Conservation (phyloP, 2,329 filamentous ascomycete genomes). For the Trichothecium sympodiale region DNA sequence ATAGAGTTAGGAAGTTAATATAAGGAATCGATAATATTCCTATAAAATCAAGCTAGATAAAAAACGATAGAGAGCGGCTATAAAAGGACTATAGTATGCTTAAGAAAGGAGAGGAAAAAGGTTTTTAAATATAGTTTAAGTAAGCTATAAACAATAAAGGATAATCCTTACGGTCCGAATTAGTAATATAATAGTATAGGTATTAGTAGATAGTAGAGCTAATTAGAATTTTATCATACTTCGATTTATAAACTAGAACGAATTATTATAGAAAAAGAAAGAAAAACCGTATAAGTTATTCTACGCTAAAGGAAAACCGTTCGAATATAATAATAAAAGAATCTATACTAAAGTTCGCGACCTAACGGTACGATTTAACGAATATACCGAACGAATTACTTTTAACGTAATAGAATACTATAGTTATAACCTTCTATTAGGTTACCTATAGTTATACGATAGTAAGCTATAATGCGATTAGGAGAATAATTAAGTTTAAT, state of each 20-base stretch:
- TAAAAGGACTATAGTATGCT: background rate
- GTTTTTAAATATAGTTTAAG: too few species aligned
- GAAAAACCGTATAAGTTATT: background rate
- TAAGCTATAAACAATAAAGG: background rate
- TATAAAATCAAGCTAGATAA: background rate
- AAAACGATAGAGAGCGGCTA: background rate
- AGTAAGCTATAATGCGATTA: too few species aligned
- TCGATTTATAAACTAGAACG: background rate
- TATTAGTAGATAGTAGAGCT: too few species aligned
- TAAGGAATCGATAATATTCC: background rate
- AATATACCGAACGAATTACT: constrained; percentile 1
- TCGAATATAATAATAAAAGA: too few species aligned
- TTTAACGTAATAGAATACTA: background rate
- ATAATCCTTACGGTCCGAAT: background rate
- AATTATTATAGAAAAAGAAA: background rate
- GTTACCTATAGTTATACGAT: too few species aligned
- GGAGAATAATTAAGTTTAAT: too few species aligned
- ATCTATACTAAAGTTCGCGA: too few species aligned
- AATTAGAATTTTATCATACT: constrained; percentile 1
- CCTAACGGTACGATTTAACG: background rate
- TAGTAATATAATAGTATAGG: constrained; percentile 1
- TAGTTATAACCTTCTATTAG: too few species aligned
- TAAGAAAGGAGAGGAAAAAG: too few species aligned
- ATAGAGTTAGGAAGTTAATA: too few species aligned
- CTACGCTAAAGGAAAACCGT: background rate